Conservation (phyloP, 768 basidiomycete genomes). For the Hericium erinaceus region DNA sequence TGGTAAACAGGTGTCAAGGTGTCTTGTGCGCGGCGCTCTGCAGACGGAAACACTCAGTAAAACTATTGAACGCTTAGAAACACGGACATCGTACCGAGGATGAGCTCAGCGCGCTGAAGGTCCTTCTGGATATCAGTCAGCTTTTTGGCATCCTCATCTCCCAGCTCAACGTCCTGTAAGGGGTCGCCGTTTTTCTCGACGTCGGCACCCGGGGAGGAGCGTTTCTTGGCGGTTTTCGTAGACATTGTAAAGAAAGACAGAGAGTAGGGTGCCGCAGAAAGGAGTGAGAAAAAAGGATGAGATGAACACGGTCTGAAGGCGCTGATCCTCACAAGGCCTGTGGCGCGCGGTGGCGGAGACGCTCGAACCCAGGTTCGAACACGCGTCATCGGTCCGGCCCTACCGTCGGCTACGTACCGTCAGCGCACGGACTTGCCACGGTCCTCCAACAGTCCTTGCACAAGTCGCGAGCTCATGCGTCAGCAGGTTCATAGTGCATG, state of each 20-base stretch:
- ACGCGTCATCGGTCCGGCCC: too few relatives aligned
- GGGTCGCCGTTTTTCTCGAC: conserved; percentile 52
- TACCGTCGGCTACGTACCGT: too few relatives aligned
- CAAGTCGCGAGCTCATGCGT: too few relatives aligned
- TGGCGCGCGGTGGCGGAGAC: too few relatives aligned
- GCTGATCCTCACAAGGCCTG: too few relatives aligned
- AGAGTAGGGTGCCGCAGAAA: conserved; percentile 15
- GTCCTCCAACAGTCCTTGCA: too few relatives aligned
- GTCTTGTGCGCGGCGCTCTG: conserved; percentile 58
- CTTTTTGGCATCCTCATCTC: conserved; percentile 63
- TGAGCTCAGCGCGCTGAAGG: conserved; percentile 59
- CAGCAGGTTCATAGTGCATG: too few relatives aligned
- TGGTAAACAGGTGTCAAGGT: conserved; percentile 55
- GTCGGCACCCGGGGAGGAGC: conserved; percentile 72
- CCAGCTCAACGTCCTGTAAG: conserved; percentile 56
- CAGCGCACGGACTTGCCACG: too few relatives aligned
- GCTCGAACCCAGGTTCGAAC: too few relatives aligned
- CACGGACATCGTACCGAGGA: conserved; percentile 46
- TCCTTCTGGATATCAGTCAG: conserved; percentile 59
- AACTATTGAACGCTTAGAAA: conserved; percentile 1
- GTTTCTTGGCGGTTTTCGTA: conserved; percentile 40
- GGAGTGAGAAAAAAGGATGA: conserved; percentile 2
- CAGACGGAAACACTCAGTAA: conserved; percentile 3
- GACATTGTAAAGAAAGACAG: conserved; percentile 21
- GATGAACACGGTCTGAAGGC: neutral